Base-by-base conservation (phyloP, 306 rosid species). In the Coriaria nepalensis region DNA sequence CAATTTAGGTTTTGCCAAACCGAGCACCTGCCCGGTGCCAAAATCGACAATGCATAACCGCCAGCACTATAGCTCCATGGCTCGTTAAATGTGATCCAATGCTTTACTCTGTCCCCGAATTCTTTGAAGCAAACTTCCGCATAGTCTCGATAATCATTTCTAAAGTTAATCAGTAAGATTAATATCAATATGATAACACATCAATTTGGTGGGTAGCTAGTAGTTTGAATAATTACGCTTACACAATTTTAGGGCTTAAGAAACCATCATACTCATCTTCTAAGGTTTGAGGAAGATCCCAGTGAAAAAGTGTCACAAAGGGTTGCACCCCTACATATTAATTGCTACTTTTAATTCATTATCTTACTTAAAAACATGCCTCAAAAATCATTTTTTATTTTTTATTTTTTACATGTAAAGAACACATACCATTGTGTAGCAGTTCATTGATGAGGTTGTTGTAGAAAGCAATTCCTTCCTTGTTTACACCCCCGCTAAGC, bases 211-310 rank as follows among this genome's bases (percentile, higher is more conserved):
- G n/a, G n/a, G n/a, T n/a, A n/a, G n/a, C n/a, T n/a, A n/a, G n/a
- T n/a, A n/a, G n/a, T n/a, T n/a, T n/a, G n/a, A n/a, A n/a, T n/a
- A n/a, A n/a, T n/a, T n/a, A n/a, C 35, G 56, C 64, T 53, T 65
- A 72, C 87, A 68, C 79, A 40, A 75, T 47, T 5, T 57, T 38
- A 15, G 61, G 68, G 13, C 78, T 67, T 6, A 71, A 8, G 44
- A 81, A 81, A 13, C 92, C 79, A 8, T 67, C 61, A 20, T 66
- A 78, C 11, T 72, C 80, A 6, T 81, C 80, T 64, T 77, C 75
- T 52, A 81, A 52, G 8, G 68, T 5, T 37, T 81, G 79, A 0
- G 92, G 85, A 53, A 72, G 65, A 39, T 81, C 92, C 92, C 92
- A 74, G 34, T 81, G 85, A 81, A n/a, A n/a, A n/a, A n/a, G n/a